Percentiles rank a stretch among this genome's conserved stretches.
These are phyloP conservation scores for Vairimorpha necatrix DNA, from an alignment of 371 early-diverging fungal genomes.

Conservation along the genomic window DNA sequence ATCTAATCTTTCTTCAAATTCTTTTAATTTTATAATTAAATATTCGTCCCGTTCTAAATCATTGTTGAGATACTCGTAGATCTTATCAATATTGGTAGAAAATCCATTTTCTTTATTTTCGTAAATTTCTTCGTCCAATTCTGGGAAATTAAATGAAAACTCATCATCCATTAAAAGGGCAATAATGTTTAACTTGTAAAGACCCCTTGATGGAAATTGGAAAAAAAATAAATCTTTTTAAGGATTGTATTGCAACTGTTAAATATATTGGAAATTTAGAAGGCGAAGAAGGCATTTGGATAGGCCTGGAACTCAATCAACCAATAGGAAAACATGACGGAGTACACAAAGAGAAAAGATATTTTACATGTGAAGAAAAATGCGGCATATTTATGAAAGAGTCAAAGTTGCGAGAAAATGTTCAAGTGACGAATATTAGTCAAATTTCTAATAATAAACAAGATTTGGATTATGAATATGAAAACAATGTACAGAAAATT, in stretches of 20 bases:
- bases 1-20: constrained; percentile 38
- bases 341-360: constrained; percentile 35
- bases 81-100: constrained; percentile 48
- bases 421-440: no score
- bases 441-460: no score
- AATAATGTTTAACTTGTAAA: background rate
- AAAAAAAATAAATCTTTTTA: constrained; percentile 29
- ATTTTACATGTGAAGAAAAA: constrained; percentile 48
- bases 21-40: constrained; percentile 27
- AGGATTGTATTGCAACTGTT: constrained; percentile 31
- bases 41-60: constrained; percentile 33
- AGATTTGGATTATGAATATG: background rate
- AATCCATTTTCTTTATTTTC: constrained; percentile 37
- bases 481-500: constrained; percentile 8
- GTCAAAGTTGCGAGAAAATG: no score
- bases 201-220: constrained; percentile 20
- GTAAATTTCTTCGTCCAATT: background rate
- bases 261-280: constrained; percentile 52
- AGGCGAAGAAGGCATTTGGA: constrained; percentile 52
- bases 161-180: constrained; percentile 29
- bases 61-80: constrained; percentile 58
- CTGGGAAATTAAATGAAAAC: constrained; percentile 21
- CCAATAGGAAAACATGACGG: constrained; percentile 57
- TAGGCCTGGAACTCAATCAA: constrained; percentile 52
- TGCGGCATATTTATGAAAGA: constrained; percentile 54